phyloP scores from a whole-genome alignment of 306 rosid species.

The Prunus dulcis region DNA sequence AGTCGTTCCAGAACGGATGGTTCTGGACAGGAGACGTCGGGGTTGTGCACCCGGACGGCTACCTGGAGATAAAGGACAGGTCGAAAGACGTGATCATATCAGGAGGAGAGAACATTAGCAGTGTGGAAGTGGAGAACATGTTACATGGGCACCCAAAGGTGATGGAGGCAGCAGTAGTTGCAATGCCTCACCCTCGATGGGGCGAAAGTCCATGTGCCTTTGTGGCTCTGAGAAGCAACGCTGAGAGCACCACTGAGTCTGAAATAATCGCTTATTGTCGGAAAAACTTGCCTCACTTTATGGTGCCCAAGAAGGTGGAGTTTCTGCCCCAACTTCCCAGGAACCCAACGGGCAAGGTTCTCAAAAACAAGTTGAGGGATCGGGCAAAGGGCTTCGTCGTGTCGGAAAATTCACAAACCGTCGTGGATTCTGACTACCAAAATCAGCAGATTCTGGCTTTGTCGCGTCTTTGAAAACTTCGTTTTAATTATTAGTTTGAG shows the following conservation, averaged over 20 bases:
- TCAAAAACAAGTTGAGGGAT: slow-evolving; percentile 33
- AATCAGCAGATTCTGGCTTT: slow-evolving; percentile 35
- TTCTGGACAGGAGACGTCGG: slow-evolving; percentile 86
- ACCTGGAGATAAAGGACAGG: slow-evolving; percentile 82
- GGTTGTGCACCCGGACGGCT: slow-evolving; percentile 75
- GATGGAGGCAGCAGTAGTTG: slow-evolving; percentile 85
- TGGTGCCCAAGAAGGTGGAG: slow-evolving; percentile 47
- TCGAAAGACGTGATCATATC: slow-evolving; percentile 89
- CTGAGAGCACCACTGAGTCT: slow-evolving; percentile 17
- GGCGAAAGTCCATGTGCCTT: slow-evolving; percentile 95
- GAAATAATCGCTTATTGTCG: slow-evolving; percentile 33
- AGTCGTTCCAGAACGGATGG: slow-evolving; percentile 73
- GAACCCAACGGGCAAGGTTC: slow-evolving; percentile 40
- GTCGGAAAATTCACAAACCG: background rate
- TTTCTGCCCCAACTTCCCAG: slow-evolving; percentile 39
- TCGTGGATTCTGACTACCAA: background rate
- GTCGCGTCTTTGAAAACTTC: slow-evolving; percentile 55
- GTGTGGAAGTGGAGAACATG: slow-evolving; percentile 68
- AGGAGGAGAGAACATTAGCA: slow-evolving; percentile 89
- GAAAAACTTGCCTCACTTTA: slow-evolving; percentile 38
- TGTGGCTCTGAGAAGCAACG: slow-evolving; percentile 27
- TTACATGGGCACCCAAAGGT: slow-evolving; percentile 65
- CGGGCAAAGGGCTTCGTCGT: slow-evolving; percentile 21
- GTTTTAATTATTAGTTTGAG: background rate
- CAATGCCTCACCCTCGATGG: slow-evolving; percentile 87